These are phyloP conservation scores for Agaricus sinodeliciosus DNA, from an alignment of 768 basidiomycete genomes.

Conservation along the genomic window DNA sequence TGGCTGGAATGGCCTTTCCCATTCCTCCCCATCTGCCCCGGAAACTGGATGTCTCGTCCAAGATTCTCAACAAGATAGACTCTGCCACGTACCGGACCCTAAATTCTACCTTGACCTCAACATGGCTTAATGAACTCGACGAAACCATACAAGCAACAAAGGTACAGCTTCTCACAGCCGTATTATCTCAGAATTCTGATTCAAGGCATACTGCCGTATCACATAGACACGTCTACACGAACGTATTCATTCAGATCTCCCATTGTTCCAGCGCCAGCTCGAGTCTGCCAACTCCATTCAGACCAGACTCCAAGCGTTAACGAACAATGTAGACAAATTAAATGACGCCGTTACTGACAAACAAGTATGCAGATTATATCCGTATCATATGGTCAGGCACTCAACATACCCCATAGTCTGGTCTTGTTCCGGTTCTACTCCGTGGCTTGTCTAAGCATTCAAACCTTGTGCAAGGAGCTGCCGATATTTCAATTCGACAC, in stretches of 20 bases:
- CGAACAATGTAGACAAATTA: slow-evolving; percentile 46
- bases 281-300: slow-evolving; percentile 60
- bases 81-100: slow-evolving; percentile 51
- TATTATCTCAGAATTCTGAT: neutral
- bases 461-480: slow-evolving; percentile 52
- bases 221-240: slow-evolving; percentile 62
- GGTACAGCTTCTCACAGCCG: slow-evolving; percentile 30
- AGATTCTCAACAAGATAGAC: slow-evolving; percentile 65
- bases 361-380: slow-evolving; percentile 35
- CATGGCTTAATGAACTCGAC: slow-evolving; percentile 72
- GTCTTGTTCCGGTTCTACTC: slow-evolving; percentile 58
- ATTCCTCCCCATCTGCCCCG: slow-evolving; percentile 70
- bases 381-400: slow-evolving; percentile 5
- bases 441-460: slow-evolving; percentile 52
- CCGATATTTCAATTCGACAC: slow-evolving; percentile 45
- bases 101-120: slow-evolving; percentile 51
- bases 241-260: slow-evolving; percentile 59
- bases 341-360: slow-evolving; percentile 45
- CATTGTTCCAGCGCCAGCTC: slow-evolving; percentile 58
- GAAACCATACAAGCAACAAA: slow-evolving; percentile 64
- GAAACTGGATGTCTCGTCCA: slow-evolving; percentile 64
- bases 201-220: slow-evolving; percentile 13
- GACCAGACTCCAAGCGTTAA: slow-evolving; percentile 44
- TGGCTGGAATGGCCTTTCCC: slow-evolving; percentile 60
- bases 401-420: slow-evolving; percentile 40